Conservation (phyloP, 129 eudicot species). For the sunflower (Helianthus annuus) region HanXRQr2.0-SUNRISE NC_035446.2:166238267-166238766, state of each 20-base stretch:
- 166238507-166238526: not conserved
- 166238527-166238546: not conserved
- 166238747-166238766: too few relatives aligned
- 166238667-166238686: too few relatives aligned
- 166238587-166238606: too few relatives aligned
- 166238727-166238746: too few relatives aligned
- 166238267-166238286: not conserved
- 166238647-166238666: too few relatives aligned
- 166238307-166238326: not conserved
- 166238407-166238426: not conserved
- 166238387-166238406: slow-evolving; percentile 42
- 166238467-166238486: not conserved
- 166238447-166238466: not conserved
- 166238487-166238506: not conserved
- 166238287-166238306: slow-evolving; percentile 8
- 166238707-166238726: too few relatives aligned
- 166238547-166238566: too few relatives aligned
- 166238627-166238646: too few relatives aligned
- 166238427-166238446: not conserved
- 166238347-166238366: slow-evolving; percentile 72
- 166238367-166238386: slow-evolving; percentile 90
- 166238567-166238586: too few relatives aligned
- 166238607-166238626: too few relatives aligned
- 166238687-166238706: too few relatives aligned
- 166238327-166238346: slow-evolving; percentile 51